Evolutionary conservation across 305 asterid species (phyloP), one percentile per base, ranked within the genome.

Genomic region (Rubia peregrina): DNA sequence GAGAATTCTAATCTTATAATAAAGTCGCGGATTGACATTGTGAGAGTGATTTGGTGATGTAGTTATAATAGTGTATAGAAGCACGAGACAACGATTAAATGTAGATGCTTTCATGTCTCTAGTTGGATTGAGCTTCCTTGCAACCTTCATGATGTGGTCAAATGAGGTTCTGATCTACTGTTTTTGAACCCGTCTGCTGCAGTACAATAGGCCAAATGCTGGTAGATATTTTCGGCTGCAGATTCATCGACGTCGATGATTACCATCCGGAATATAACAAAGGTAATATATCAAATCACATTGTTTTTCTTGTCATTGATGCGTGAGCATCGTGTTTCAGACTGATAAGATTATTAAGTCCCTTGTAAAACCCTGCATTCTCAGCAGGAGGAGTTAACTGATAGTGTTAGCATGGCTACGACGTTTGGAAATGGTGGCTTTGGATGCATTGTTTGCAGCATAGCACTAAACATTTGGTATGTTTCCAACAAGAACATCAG

Each of bases 201-300:
- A 92, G 97, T 75, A 93, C 97, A 10, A 85, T 91, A 61, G 97
- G 98, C 46, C 81, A 73, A 21, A 79, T 93, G 89, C 86, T 93
- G 69, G 96, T 92, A 24, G 73, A 82, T 62, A 76, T 70, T 51
- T 67, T 86, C 56, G 75, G 88, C 21, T 85, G 89, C 17, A 41
- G 79, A 62, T 94, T 87, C 80, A 74, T 88, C 33, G 97, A 94
- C 74, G 98, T 93, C 0, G 98, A 94, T 75, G 96, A 89, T 80
- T 89, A 81, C 81, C 98, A 94, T 70, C 81, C 93, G 0, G 83
- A 79, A 66, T 71, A 90, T 14, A 94, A 89, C 86, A 91, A 85
- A 88, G 98, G 98, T 83, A 78, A 6, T 10, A 2, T 6, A 17
- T 51, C 0, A 17, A 51, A 30, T 30, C 36, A 30, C 36, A 30